Percentiles rank a stretch among this genome's conserved stretches.
Evolutionary conservation across 176 grass and related monocot genomes (phyloP).

Genomic region (Oryza meyeriana): DNA sequence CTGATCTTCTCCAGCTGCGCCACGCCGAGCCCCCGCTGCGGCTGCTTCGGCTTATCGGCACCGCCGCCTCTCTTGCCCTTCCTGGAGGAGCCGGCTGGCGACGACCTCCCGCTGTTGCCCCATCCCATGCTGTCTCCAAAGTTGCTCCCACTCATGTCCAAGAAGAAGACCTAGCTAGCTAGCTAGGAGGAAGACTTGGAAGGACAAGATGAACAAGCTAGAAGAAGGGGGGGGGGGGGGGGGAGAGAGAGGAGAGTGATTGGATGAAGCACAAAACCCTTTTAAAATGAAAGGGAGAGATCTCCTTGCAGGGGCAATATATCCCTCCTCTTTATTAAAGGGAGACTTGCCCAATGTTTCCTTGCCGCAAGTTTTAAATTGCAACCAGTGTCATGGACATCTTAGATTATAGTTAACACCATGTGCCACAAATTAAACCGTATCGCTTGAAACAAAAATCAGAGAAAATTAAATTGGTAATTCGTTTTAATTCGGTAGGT

Average conservation of each 20-base stretch:
- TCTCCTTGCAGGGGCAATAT: conserved; percentile 53
- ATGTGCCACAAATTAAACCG: conserved; percentile 40
- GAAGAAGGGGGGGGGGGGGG: background rate
- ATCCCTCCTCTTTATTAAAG: conserved; percentile 45
- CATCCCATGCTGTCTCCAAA: conserved; percentile 58
- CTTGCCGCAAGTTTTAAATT: conserved; percentile 39
- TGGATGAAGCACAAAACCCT: conserved; percentile 37
- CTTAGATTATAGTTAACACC: conserved; percentile 40
- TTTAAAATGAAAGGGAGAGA: conserved; percentile 65
- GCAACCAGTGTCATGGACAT: conserved; percentile 30
- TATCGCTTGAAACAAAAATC: conserved; percentile 33
- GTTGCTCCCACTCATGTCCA: conserved; percentile 62
- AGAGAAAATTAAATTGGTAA: background rate
- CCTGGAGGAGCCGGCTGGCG: conserved; percentile 41
- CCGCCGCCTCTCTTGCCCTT: conserved; percentile 58
- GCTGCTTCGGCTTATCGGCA: conserved; percentile 66
- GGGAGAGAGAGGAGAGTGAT: conserved; percentile 14
- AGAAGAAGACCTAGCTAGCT: conserved; percentile 29
- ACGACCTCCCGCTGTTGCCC: conserved; percentile 39
- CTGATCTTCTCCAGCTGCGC: conserved; percentile 88
- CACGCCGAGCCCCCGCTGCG: conserved; percentile 69
- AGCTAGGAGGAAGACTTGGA: conserved; percentile 37
- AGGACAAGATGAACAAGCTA: conserved; percentile 35
- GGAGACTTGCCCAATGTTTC: conserved; percentile 53
- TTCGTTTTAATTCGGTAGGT: conserved; percentile 35